Evolutionary conservation across 306 rosid species (phyloP), one percentile per base, ranked within the genome.

Genomic region (Cucurbita maxima): DNA sequence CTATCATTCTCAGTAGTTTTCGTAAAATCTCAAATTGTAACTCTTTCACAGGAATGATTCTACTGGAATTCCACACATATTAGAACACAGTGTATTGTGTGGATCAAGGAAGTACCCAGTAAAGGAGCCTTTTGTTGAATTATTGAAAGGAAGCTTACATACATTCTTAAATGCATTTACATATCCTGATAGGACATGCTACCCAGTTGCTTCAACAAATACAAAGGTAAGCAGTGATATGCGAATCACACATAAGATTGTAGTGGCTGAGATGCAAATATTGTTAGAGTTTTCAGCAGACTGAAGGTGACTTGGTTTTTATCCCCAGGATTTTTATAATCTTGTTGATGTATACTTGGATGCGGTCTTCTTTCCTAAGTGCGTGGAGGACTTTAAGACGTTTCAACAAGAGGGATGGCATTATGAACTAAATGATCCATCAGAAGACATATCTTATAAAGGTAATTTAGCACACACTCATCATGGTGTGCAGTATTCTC

Each of bases 371-470:
- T 95, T 95, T 81, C 99, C 99, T 5, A 86, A 82, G 67, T 95
- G 99, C 34, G 89, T 91, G 50, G 92, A 95, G 74, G 96, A 95
- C 81, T 56, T 82, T 71, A 86, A 80, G 79, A 91, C 97, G 41
- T 95, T 95, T 81, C 99, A 95, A 77, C 97, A 95, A 81, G 97
- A 95, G 91, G 99, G 99, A 75, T 95, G 99, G 99, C 99, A 95
- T 79, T 95, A 86, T 66, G 99, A 95, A 81, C 96, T 95, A 73
- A 79, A 91, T n/a, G 75, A 95, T 83, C 97, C 99, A 70, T 84
- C 96, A 34, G 96, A 95, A 71, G 97, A 95, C 41, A 89, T 91
- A 76, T 81, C 89, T 74, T 91, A 89, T 51, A 91, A 95, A 86
- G 99, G 98, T 94, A 70, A 70, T 51, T 15, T 36, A 3, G 59